Conservation (phyloP, 768 basidiomycete genomes). For the Panaeolus cyanescens region DNA sequence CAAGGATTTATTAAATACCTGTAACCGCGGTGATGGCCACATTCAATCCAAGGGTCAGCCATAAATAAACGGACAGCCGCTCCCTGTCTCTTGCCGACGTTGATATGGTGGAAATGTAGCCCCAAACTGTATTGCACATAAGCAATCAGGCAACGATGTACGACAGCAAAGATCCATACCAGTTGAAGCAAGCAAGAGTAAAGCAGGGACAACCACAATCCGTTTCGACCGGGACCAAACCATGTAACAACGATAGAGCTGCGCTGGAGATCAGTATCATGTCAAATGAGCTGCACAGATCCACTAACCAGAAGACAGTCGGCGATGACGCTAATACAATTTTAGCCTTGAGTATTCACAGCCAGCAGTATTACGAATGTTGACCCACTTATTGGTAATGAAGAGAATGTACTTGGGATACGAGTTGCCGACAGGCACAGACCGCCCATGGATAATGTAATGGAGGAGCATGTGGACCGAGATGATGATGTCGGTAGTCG, state of each 20-base stretch:
- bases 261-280: slow-evolving; percentile 6
- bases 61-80: slow-evolving; percentile 17
- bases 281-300: not conserved
- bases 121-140: slow-evolving; percentile 14
- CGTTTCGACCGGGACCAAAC: slow-evolving; percentile 17
- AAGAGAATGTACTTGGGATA: slow-evolving; percentile 37
- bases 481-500: slow-evolving; percentile 33
- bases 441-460: slow-evolving; percentile 17
- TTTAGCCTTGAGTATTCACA: not conserved
- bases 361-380: not conserved
- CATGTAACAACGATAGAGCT: slow-evolving; percentile 26
- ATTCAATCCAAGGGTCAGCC: slow-evolving; percentile 22
- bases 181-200: slow-evolving; percentile 15
- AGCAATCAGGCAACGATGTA: not conserved
- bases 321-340: slow-evolving; percentile 18
- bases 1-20: slow-evolving; percentile 9
- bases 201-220: slow-evolving; percentile 15
- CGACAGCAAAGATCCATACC: slow-evolving; percentile 10
- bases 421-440: slow-evolving; percentile 18
- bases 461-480: slow-evolving; percentile 32
- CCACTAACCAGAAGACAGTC: slow-evolving; percentile 19
- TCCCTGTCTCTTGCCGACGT: slow-evolving; percentile 5
- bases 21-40: slow-evolving; percentile 19
- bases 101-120: slow-evolving; percentile 17
- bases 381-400: slow-evolving; percentile 39